A percentile compares a stretch with the other conserved stretches of the same genome.
These are phyloP conservation scores for Scheffersomyces parashehatae DNA, from an alignment of 1,139 yeast species.

Conservation along the genomic window DNA sequence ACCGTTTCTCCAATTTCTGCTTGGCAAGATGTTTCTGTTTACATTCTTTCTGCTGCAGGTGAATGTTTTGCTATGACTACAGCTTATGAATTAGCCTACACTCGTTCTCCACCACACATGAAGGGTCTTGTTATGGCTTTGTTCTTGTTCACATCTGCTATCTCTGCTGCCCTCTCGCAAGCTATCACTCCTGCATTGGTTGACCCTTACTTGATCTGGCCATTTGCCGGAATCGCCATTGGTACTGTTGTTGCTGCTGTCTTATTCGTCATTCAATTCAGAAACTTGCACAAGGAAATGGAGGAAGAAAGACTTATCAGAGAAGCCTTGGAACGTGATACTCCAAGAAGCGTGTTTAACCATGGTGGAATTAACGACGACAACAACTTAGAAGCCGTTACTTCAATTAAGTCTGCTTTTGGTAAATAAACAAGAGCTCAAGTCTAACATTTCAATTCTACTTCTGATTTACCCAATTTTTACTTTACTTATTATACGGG, in stretches of 20 bases:
- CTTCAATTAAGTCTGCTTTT: slow-evolving; percentile 21
- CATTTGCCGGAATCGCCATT: slow-evolving; percentile 52
- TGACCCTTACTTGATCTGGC: slow-evolving; percentile 59
- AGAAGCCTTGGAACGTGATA: slow-evolving; percentile 16
- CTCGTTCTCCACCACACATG: slow-evolving; percentile 67
- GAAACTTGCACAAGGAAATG: slow-evolving; percentile 56
- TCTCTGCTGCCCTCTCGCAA: slow-evolving; percentile 59
- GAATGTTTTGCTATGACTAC: slow-evolving; percentile 72
- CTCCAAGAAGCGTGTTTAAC: not conserved
- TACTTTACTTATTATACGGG: too few species aligned
- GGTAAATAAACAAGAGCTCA: slow-evolving; percentile 12
- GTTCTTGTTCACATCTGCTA: slow-evolving; percentile 60
- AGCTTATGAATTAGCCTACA: slow-evolving; percentile 69
- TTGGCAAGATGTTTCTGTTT: slow-evolving; percentile 56
- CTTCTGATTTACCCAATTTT: not conserved
- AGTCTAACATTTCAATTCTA: not conserved
- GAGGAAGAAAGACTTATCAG: slow-evolving; percentile 38
- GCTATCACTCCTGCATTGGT: slow-evolving; percentile 54
- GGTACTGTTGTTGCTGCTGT: slow-evolving; percentile 46
- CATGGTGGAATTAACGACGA: slow-evolving; percentile 9
- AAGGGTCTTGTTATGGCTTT: slow-evolving; percentile 69
- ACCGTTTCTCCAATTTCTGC: slow-evolving; percentile 53
- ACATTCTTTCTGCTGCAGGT: slow-evolving; percentile 59
- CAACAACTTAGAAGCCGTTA: slow-evolving; percentile 19
- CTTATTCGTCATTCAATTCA: slow-evolving; percentile 46